Evolutionary conservation across 2,329 filamentous ascomycete genomes (phyloP).

Genomic region (Leptoxyphium fumago): DNA sequence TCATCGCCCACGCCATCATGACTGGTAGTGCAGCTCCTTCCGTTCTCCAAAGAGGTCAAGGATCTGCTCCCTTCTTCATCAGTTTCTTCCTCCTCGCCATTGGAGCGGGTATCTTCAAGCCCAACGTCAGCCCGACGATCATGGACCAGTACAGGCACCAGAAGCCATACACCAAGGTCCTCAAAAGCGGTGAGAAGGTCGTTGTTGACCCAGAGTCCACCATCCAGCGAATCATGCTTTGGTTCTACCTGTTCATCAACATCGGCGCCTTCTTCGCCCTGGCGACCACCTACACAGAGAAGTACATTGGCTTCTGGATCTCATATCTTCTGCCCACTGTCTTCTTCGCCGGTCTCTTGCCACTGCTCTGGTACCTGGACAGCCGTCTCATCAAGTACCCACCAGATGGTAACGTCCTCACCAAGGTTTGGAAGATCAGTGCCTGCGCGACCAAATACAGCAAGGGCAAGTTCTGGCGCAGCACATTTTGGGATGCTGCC

Average conservation of each 20-base stretch:
- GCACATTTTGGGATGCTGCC: slow-evolving; percentile 10
- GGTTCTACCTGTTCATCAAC: slow-evolving; percentile 61
- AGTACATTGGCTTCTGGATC: slow-evolving; percentile 48
- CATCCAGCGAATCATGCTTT: slow-evolving; percentile 34
- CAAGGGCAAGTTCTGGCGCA: slow-evolving; percentile 11
- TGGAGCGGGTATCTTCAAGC: slow-evolving; percentile 65
- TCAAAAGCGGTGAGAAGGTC: slow-evolving; percentile 27
- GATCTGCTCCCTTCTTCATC: slow-evolving; percentile 35
- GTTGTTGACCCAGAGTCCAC: slow-evolving; percentile 33
- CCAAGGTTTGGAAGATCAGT: slow-evolving; percentile 10
- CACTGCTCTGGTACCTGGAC: slow-evolving; percentile 13
- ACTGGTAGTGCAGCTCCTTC: slow-evolving; percentile 11
- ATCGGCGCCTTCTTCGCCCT: slow-evolving; percentile 54
- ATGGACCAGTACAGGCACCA: slow-evolving; percentile 30
- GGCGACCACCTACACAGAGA: slow-evolving; percentile 52
- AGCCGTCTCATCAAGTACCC: slow-evolving; percentile 10
- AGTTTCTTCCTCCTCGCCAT: slow-evolving; percentile 41
- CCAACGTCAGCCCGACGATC: slow-evolving; percentile 46
- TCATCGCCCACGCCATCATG: slow-evolving; percentile 10
- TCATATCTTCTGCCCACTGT: slow-evolving; percentile 46
- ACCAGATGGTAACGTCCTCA: slow-evolving; percentile 10
- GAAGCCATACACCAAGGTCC: slow-evolving; percentile 22
- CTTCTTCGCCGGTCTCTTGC: slow-evolving; percentile 40
- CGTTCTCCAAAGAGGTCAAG: slow-evolving; percentile 9
- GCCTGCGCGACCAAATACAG: slow-evolving; percentile 8